phyloP scores from a whole-genome alignment of 371 early-diverging fungal genomes.

The Syncephalastrum monosporum region DNA sequence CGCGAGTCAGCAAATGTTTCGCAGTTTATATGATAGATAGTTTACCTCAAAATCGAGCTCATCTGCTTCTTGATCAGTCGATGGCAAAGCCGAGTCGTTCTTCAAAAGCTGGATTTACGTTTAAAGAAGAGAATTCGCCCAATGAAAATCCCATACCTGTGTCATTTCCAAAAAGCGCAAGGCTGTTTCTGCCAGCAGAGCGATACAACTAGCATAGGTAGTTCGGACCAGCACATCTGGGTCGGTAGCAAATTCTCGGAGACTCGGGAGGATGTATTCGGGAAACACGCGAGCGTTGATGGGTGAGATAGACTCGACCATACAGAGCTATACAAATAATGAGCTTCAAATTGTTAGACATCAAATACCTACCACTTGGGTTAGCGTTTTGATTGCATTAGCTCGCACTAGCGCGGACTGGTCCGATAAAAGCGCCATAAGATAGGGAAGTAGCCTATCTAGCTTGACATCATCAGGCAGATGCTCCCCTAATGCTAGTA shows the following conservation, averaged over 20 bases:
- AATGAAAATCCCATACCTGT: constrained; percentile 32
- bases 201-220: constrained; percentile 80
- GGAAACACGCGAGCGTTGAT: constrained; percentile 86
- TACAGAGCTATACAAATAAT: constrained; percentile 52
- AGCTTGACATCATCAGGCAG: constrained; percentile 74
- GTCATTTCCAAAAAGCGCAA: constrained; percentile 72
- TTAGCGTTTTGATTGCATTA: constrained; percentile 70
- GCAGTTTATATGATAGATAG: neutral
- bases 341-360: neutral
- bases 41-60: constrained; percentile 58
- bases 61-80: constrained; percentile 57
- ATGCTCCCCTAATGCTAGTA: constrained; percentile 66
- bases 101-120: constrained; percentile 47
- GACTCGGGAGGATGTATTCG: constrained; percentile 82
- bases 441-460: constrained; percentile 83
- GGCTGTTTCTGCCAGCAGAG: constrained; percentile 78
- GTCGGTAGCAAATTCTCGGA: constrained; percentile 70
- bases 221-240: constrained; percentile 77
- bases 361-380: constrained; percentile 63
- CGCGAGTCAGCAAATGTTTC: neutral
- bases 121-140: neutral
- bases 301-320: constrained; percentile 75
- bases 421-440: constrained; percentile 73
- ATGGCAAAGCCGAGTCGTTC: constrained; percentile 51
- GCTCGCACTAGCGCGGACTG: constrained; percentile 71